Percentiles rank a stretch among this genome's conserved stretches.
phyloP scores from a whole-genome alignment of 495 filamentous ascomycete species.

The Penicillium samsonianum region DNA sequence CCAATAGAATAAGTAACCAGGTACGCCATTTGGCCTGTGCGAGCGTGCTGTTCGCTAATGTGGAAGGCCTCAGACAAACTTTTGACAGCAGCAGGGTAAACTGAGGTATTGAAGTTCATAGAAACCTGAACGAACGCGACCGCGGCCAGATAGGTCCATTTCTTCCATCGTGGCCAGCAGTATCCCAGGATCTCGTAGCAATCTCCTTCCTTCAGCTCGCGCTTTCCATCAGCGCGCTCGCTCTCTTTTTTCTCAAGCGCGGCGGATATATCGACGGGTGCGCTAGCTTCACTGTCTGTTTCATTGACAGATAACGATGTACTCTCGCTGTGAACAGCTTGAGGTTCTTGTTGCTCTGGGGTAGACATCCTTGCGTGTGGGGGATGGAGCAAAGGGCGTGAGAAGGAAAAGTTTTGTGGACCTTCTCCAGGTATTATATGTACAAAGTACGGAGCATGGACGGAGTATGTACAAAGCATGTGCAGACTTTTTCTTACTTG shows the following conservation, averaged over 20 bases:
- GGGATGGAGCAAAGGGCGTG: neutral
- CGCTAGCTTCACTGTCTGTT: neutral
- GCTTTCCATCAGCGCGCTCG: conserved; percentile 43
- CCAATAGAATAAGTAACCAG: conserved; percentile 74
- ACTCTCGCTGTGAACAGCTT: conserved; percentile 2
- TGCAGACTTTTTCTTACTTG: neutral
- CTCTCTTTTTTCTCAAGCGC: conserved; percentile 3
- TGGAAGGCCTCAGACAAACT: conserved; percentile 61
- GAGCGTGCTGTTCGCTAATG: conserved; percentile 63
- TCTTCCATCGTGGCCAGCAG: conserved; percentile 63
- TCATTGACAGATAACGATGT: neutral
- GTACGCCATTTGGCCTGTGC: conserved; percentile 67
- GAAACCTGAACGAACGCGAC: conserved; percentile 75
- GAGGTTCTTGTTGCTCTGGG: conserved; percentile 11
- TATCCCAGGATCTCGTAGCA: conserved; percentile 67
- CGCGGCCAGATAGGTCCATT: conserved; percentile 70
- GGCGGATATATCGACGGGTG: conserved; percentile 1
- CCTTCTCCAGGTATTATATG: conserved; percentile 12
- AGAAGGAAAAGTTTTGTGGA: neutral
- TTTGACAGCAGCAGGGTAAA: conserved; percentile 44
- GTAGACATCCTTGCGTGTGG: conserved; percentile 3
- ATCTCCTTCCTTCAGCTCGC: conserved; percentile 64
- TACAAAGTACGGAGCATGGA: neutral
- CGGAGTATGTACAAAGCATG: too few relatives aligned
- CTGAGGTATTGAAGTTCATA: conserved; percentile 67